Evolutionary conservation across 2,329 filamentous ascomycete genomes (phyloP).

Genomic region (Metarhizium anisopliae): DNA sequence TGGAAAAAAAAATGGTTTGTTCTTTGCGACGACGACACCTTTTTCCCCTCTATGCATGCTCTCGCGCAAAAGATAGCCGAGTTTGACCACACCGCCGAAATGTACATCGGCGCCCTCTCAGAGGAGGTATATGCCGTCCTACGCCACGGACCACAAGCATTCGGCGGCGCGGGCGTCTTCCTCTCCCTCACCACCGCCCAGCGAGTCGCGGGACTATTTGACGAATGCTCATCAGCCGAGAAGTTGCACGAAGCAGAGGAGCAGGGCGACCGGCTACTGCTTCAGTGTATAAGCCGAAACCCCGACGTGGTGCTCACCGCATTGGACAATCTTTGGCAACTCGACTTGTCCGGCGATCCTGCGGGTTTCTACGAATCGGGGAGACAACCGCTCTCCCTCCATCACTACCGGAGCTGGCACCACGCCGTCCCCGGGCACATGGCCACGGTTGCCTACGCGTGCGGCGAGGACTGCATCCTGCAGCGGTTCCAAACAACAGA

Average conservation of each 20-base stretch:
- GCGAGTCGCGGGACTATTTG: conserved; percentile 33
- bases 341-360: conserved; percentile 50
- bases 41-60: conserved; percentile 49
- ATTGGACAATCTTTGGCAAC: conserved; percentile 48
- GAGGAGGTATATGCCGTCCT: conserved; percentile 51
- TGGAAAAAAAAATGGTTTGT: conserved; percentile 48
- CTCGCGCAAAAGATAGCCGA: conserved; percentile 40
- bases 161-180: conserved; percentile 55
- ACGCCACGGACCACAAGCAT: conserved; percentile 52
- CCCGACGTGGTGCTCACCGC: conserved; percentile 46
- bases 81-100: conserved; percentile 39
- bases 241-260: not conserved
- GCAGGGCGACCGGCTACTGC: conserved; percentile 6
- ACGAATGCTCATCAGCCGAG: conserved; percentile 32
- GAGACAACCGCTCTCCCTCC: conserved; percentile 48
- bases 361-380: conserved; percentile 56
- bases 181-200: conserved; percentile 40
- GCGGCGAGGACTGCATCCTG: conserved; percentile 26
- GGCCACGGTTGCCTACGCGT: conserved; percentile 47
- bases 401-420: conserved; percentile 56
- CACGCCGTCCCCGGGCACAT: conserved; percentile 43
- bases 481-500: conserved; percentile 42
- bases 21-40: conserved; percentile 56
- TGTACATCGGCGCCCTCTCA: conserved; percentile 52
- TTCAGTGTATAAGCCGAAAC: conserved; percentile 48